phyloP scores from a whole-genome alignment of 2,329 filamentous ascomycete genomes.

The Botryotinia narcissicola region DNA sequence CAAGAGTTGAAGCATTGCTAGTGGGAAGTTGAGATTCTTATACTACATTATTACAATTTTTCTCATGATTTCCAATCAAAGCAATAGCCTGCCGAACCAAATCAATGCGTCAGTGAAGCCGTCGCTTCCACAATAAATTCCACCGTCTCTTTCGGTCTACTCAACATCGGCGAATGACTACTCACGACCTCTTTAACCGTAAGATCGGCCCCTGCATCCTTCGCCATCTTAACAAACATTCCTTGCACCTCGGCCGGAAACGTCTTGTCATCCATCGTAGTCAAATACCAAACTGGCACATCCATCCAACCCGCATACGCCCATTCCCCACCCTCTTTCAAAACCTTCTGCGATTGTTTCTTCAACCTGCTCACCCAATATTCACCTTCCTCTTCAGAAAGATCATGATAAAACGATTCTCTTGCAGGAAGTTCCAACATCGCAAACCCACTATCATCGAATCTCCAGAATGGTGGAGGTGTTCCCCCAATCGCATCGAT shows the following conservation, averaged over 20 bases:
- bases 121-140: slow-evolving; percentile 42
- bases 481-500: slow-evolving; percentile 41
- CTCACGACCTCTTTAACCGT: slow-evolving; percentile 41
- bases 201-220: slow-evolving; percentile 38
- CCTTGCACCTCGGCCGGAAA: slow-evolving; percentile 42
- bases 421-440: slow-evolving; percentile 38
- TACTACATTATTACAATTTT: not conserved
- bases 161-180: slow-evolving; percentile 47
- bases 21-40: not conserved
- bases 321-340: slow-evolving; percentile 43
- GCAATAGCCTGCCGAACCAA: not conserved
- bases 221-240: slow-evolving; percentile 41
- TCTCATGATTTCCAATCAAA: no score
- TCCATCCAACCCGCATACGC: slow-evolving; percentile 36
- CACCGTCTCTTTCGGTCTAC: slow-evolving; percentile 40
- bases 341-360: slow-evolving; percentile 42
- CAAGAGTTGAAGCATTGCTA: not conserved
- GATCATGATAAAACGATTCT: slow-evolving; percentile 47
- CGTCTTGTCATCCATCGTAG: slow-evolving; percentile 41
- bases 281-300: slow-evolving; percentile 40
- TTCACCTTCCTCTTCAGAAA: slow-evolving; percentile 42
- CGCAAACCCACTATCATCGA: slow-evolving; percentile 43
- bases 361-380: slow-evolving; percentile 42
- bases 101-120: slow-evolving; percentile 30
- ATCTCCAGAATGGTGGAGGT: slow-evolving; percentile 41